Conservation (phyloP, 2,329 filamentous ascomycete species). For the Ophiostoma sp. region DNA sequence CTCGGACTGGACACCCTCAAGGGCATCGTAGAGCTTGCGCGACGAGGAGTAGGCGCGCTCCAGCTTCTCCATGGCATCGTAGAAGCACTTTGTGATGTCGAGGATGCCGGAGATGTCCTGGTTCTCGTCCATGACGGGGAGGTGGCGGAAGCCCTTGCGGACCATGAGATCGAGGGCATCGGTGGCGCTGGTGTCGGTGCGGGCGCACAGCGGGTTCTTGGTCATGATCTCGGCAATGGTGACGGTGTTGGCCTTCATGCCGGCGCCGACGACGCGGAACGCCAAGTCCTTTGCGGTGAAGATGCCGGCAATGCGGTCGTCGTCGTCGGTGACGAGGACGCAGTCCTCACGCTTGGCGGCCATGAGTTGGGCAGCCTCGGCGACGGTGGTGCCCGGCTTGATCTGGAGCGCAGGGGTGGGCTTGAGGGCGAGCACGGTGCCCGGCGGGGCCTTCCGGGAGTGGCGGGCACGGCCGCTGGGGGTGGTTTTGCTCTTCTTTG, state of each 20-base stretch:
- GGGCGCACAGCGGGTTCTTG: conserved; percentile 94
- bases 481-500: conserved; percentile 86
- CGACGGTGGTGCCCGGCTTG: conserved; percentile 87
- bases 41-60: conserved; percentile 97
- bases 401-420: conserved; percentile 96
- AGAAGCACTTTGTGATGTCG: conserved; percentile 99
- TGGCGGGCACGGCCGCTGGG: conserved; percentile 73
- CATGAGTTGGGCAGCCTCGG: conserved; percentile 97
- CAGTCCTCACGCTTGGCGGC: conserved; percentile 98
- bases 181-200: conserved; percentile 95
- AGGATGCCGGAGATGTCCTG: conserved; percentile 97
- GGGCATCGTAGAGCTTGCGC: conserved; percentile 93
- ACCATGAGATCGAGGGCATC: conserved; percentile 98
- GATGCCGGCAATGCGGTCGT: conserved; percentile 96
- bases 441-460: conserved; percentile 88
- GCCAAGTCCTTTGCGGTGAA: conserved; percentile 98
- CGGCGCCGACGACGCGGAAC: conserved; percentile 89
- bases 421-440: conserved; percentile 90
- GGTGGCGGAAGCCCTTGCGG: conserved; percentile 90
- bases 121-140: conserved; percentile 99
- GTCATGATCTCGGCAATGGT: conserved; percentile 99
- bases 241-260: conserved; percentile 80
- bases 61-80: conserved; percentile 99
- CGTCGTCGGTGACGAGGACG: conserved; percentile 93
- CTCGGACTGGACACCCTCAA: conserved; percentile 97